Base-by-base conservation (phyloP, 2,329 filamentous ascomycete genomes). In the Plectosphaerella cucumerina region DNA sequence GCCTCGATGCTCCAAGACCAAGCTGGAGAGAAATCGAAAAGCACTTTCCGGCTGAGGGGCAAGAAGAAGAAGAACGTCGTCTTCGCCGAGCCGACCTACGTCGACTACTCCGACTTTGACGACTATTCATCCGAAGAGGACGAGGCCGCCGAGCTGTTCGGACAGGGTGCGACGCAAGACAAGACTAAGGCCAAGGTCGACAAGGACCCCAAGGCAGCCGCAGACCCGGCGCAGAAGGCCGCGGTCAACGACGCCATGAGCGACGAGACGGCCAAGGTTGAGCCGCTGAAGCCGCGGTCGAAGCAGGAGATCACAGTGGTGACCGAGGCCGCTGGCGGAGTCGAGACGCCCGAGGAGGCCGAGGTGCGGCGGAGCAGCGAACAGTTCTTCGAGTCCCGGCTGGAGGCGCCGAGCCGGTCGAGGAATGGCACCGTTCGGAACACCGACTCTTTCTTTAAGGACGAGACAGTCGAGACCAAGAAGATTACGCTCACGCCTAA, bases 401-500 rank as follows among this genome's bases (percentile, higher is more conserved):
- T 68, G 51, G 74, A 80, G 41, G 72, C 72, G 2, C 70, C 73
- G 2, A 78, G 77, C 64, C 82, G 86, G 64, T 91, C 90, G 34
- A 84, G 87, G 56, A 95, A 96, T 60, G 91, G 91, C 41, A 93
- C 89, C 20, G 81, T 96, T 43, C 83, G 93, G 56, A 95, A 95
- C 65, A 93, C 90, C 5, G 93, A 97, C 69, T 96, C 93, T 1
- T 97, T 97, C 76, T 97, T 97, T 77, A 96, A 91, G 68, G 94
- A 97, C 63, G 93, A 99, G 63, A 90, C 84, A 31, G 87, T 90
- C 35, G 94, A 97, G 69, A 97, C 94, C 3, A 91, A 95, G 69
- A 97, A 97, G 73, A 97, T 99, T 59, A 96, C 92, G 1, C 80
- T 99, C 43, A 99, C 94, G 4, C 94, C 94, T 2, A 96, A 96